These are phyloP conservation scores for Leccinum subgranulosum DNA, from an alignment of 768 basidiomycete genomes.

Conservation along the genomic window DNA sequence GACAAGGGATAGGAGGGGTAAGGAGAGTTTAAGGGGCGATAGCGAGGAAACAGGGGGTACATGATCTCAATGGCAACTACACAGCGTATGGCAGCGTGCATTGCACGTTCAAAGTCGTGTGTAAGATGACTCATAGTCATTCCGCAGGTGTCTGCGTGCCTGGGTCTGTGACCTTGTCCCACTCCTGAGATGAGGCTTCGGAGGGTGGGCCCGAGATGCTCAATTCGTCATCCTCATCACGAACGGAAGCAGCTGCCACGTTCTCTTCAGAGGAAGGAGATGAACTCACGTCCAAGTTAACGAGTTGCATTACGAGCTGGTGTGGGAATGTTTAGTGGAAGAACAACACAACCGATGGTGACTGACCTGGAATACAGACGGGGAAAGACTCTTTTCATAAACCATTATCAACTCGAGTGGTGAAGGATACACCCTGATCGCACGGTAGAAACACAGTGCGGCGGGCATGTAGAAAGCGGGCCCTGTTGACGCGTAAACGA, in stretches of 20 bases:
- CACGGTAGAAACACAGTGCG: constrained; percentile 89
- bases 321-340: constrained; percentile 5
- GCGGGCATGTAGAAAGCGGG: constrained; percentile 74
- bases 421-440: constrained; percentile 90
- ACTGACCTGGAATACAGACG: constrained; percentile 72
- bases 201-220: constrained; percentile 76
- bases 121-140: constrained; percentile 32
- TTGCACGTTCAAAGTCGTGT: constrained; percentile 27
- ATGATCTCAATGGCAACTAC: constrained; percentile 25
- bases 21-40: constrained; percentile 17
- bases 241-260: constrained; percentile 23
- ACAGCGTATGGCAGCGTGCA: constrained; percentile 31
- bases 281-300: constrained; percentile 84
- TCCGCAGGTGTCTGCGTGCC: constrained; percentile 51
- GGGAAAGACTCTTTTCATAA: constrained; percentile 88
- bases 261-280: constrained; percentile 39
- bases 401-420: constrained; percentile 94
- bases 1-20: constrained; percentile 22
- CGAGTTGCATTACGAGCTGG: constrained; percentile 78
- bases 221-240: constrained; percentile 50
- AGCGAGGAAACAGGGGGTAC: constrained; percentile 18
- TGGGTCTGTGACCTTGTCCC: constrained; percentile 83
- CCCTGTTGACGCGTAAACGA: constrained; percentile 45
- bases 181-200: constrained; percentile 86
- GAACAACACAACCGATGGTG: background rate